These are phyloP conservation scores for Tripterygium wilfordii DNA, from an alignment of 177 flowering plant genomes.

Conservation along the genomic window DNA sequence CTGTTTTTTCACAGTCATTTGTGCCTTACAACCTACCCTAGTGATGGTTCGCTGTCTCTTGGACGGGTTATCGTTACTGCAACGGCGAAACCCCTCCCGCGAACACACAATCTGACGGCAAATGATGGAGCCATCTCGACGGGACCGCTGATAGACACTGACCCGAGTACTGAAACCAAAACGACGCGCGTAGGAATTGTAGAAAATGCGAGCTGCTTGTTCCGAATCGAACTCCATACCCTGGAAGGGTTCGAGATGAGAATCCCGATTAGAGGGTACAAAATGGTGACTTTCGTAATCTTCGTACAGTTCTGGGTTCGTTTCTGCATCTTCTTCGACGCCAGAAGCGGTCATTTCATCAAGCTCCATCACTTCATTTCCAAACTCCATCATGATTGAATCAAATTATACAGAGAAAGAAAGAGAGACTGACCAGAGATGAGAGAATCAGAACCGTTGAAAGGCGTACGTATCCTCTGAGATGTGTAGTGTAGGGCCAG, in stretches of 20 bases:
- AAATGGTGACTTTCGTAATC: no score
- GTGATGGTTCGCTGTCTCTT: conserved; percentile 20
- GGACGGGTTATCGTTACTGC: conserved; percentile 10
- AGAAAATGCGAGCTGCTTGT: conserved; percentile 22
- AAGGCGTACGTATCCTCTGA: no score
- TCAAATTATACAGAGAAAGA: background rate
- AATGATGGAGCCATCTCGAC: conserved; percentile 24
- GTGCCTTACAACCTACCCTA: conserved; percentile 29
- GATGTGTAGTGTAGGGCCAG: no score
- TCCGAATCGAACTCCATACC: conserved; percentile 34
- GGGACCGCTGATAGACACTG: conserved; percentile 23
- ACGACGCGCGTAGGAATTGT: conserved; percentile 28
- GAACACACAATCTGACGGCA: conserved; percentile 24
- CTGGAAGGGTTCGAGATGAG: conserved; percentile 21
- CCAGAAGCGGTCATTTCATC: conserved; percentile 21
- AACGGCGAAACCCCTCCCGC: conserved; percentile 35
- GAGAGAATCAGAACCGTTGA: no score
- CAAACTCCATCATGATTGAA: conserved; percentile 20
- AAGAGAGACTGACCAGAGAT: conserved; percentile 9
- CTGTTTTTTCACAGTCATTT: conserved; percentile 23
- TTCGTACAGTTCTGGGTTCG: no score
- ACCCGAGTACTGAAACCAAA: conserved; percentile 25
- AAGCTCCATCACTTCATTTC: conserved; percentile 24
- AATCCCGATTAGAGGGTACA: no score
- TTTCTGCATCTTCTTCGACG: conserved; percentile 20